phyloP scores from a whole-genome alignment of 2,329 filamentous ascomycete genomes.

The Fusarium piperis region DNA sequence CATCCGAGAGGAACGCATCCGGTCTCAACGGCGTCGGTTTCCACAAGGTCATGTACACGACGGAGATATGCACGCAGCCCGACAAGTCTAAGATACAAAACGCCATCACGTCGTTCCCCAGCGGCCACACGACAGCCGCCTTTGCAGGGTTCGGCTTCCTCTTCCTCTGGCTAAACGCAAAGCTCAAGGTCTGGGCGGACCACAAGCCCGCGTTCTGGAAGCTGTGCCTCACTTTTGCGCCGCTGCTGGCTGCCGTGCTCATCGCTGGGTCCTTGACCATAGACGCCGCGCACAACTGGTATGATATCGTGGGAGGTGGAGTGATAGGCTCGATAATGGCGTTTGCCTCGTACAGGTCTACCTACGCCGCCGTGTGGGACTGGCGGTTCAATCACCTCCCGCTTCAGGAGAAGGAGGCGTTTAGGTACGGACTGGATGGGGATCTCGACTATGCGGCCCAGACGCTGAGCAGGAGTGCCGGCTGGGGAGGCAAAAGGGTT shows the following conservation, averaged over 20 bases:
- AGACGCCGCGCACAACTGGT: constrained; percentile 80
- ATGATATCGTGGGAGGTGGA: constrained; percentile 74
- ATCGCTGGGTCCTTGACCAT: constrained; percentile 77
- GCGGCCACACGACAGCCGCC: constrained; percentile 77
- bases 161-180: constrained; percentile 79
- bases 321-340: constrained; percentile 73
- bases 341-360: constrained; percentile 72
- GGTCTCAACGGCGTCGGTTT: constrained; percentile 62
- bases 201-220: constrained; percentile 82
- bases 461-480: constrained; percentile 38
- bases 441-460: constrained; percentile 29
- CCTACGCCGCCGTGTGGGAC: constrained; percentile 74
- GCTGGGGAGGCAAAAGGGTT: constrained; percentile 41
- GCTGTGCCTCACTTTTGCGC: constrained; percentile 59
- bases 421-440: constrained; percentile 37
- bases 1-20: constrained; percentile 28
- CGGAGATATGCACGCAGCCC: constrained; percentile 72
- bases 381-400: constrained; percentile 74
- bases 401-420: constrained; percentile 54
- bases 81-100: constrained; percentile 58
- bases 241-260: constrained; percentile 48
- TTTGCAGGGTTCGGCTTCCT: constrained; percentile 78
- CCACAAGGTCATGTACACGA: constrained; percentile 72
- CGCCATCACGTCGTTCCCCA: constrained; percentile 78
- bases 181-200: constrained; percentile 79